These are phyloP conservation scores for Elsinoe perseae DNA, from an alignment of 2,329 filamentous ascomycete genomes.

Conservation along the genomic window DNA sequence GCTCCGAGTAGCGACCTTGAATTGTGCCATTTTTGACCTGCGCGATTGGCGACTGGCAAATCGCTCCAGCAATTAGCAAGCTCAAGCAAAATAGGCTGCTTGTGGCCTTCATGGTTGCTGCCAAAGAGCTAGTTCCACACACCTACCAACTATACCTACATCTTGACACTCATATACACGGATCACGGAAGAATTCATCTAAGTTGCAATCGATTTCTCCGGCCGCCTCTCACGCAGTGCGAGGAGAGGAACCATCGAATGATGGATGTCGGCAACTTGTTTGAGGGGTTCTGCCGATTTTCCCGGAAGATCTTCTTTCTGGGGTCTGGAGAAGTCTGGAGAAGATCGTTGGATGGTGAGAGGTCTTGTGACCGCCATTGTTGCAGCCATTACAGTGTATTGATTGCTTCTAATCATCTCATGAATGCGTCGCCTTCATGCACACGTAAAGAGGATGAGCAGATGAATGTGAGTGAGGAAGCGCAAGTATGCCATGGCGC, in stretches of 20 bases:
- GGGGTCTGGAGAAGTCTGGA: not conserved
- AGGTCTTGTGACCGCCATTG: too few species aligned
- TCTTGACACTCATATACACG: not conserved
- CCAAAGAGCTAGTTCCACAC: not conserved
- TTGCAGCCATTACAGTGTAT: too few species aligned
- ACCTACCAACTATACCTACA: not conserved
- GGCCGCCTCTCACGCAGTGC: not conserved
- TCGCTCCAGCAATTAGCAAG: not conserved
- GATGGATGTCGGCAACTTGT: not conserved
- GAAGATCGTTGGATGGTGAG: not conserved
- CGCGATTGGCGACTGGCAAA: slow-evolving; percentile 26
- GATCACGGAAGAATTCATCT: slow-evolving; percentile 9
- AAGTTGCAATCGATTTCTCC: not conserved
- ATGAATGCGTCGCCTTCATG: too few species aligned
- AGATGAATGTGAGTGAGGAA: not conserved
- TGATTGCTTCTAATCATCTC: too few species aligned
- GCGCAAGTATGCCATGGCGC: not conserved
- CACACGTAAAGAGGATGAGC: not conserved
- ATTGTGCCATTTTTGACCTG: slow-evolving; percentile 39
- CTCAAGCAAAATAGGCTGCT: not conserved
- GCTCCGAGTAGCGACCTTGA: slow-evolving; percentile 31
- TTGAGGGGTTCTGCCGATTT: slow-evolving; percentile 10
- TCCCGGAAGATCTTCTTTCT: slow-evolving; percentile 7
- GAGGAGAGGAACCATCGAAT: not conserved
- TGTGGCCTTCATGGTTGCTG: not conserved